These are phyloP conservation scores for Penicillium brevicompactum DNA, from an alignment of 2,329 filamentous ascomycete genomes.

Conservation along the genomic window DNA sequence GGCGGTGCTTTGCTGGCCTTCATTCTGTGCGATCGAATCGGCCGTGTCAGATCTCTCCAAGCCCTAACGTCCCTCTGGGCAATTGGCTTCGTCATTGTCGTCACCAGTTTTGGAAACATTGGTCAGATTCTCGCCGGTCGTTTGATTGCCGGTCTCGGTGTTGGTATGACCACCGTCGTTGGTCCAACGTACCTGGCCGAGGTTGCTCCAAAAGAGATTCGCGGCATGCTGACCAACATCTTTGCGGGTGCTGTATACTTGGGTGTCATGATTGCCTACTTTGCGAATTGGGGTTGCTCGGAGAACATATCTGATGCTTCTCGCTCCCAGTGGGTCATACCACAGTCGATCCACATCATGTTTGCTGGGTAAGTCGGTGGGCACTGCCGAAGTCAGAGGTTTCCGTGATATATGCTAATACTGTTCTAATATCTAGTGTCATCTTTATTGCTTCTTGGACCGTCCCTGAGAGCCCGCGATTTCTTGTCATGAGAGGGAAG, in stretches of 20 bases:
- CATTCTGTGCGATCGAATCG: conserved; percentile 61
- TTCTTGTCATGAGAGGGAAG: conserved; percentile 2
- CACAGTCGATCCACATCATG: conserved; percentile 1
- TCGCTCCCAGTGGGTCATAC: conserved; percentile 1
- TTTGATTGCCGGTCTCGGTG: conserved; percentile 67
- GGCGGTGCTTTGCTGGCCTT: conserved; percentile 45
- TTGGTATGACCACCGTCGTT: conserved; percentile 68
- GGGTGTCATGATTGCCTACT: conserved; percentile 12
- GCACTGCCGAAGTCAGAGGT: neutral
- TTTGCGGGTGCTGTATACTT: conserved; percentile 13
- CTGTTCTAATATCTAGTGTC: neutral
- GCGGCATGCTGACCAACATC: conserved; percentile 11
- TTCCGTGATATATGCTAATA: neutral
- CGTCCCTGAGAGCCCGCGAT: neutral
- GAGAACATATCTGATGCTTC: conserved; percentile 5
- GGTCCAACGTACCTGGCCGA: conserved; percentile 28
- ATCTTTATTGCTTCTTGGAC: conserved; percentile 2
- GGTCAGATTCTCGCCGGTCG: conserved; percentile 65
- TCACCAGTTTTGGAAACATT: conserved; percentile 56
- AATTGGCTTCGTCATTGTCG: conserved; percentile 61
- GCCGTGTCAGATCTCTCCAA: conserved; percentile 63
- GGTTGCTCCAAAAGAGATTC: conserved; percentile 4
- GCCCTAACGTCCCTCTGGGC: conserved; percentile 61
- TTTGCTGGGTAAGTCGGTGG: neutral
- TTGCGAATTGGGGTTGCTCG: conserved; percentile 13